Percentiles rank a stretch among this genome's conserved stretches.
These are phyloP conservation scores for Trichosporon sp. DNA, from an alignment of 1,284 basidiomycete species.

Conservation along the genomic window DNA sequence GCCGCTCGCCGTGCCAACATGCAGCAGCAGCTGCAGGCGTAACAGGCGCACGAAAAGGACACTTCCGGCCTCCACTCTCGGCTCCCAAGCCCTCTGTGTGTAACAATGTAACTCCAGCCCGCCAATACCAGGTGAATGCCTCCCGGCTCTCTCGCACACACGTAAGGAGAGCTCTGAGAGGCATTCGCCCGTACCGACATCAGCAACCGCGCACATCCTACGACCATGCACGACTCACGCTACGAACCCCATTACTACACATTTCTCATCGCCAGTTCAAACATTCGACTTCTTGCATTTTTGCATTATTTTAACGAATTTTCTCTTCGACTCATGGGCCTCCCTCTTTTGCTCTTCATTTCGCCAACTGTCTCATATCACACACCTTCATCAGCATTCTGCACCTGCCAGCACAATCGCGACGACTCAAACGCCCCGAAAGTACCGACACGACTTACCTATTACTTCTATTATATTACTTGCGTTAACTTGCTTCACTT, in stretches of 20 bases:
- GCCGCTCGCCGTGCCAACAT: constrained; percentile 26
- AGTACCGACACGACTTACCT: background rate
- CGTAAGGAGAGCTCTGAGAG: background rate
- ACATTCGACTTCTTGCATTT: background rate
- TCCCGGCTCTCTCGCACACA: background rate
- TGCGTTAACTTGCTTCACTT: background rate
- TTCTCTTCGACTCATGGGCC: background rate
- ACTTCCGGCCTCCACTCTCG: background rate
- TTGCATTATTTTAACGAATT: background rate
- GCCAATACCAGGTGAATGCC: background rate
- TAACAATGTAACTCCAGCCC: background rate
- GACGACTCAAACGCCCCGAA: background rate
- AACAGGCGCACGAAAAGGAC: constrained; percentile 9
- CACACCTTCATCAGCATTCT: background rate
- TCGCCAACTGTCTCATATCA: background rate
- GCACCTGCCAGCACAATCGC: background rate
- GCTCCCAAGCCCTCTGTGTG: background rate
- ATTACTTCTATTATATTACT: background rate
- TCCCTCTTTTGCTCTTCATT: background rate
- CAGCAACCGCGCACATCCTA: background rate
- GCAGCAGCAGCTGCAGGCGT: background rate
- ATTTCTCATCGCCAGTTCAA: no score
- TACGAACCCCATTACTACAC: background rate
- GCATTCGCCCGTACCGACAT: background rate
- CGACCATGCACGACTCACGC: background rate